Percentiles rank a stretch among this genome's conserved stretches.
These are phyloP conservation scores for Erodium trifolium DNA, from an alignment of 441 rosid genomes.

Conservation along the genomic window DNA sequence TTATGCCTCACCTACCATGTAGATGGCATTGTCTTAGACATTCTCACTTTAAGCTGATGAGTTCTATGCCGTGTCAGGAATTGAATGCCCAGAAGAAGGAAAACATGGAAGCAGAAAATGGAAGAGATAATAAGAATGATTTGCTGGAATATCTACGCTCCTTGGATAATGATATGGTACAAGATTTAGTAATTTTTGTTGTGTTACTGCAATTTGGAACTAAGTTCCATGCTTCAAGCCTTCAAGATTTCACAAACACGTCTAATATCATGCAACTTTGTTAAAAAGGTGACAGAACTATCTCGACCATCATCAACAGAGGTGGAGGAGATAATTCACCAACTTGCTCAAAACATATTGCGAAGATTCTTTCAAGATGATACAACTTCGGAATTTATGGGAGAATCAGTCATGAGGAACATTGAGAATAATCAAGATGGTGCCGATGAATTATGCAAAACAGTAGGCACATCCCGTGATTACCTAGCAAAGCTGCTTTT, in stretches of 20 bases:
- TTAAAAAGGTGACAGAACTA: slow-evolving; percentile 54
- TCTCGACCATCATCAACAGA: slow-evolving; percentile 68
- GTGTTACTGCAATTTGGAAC: neutral
- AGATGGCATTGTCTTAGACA: neutral
- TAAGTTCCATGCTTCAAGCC: neutral
- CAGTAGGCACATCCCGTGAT: slow-evolving; percentile 60
- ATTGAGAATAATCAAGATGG: slow-evolving; percentile 24
- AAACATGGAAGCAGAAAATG: slow-evolving; percentile 39
- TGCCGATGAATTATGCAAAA: slow-evolving; percentile 31
- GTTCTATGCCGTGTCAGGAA: slow-evolving; percentile 38
- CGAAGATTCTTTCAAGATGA: slow-evolving; percentile 33
- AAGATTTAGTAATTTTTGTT: neutral
- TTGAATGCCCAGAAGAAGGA: slow-evolving; percentile 49
- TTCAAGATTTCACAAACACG: neutral
- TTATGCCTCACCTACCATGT: slow-evolving; percentile 1
- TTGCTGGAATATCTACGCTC: slow-evolving; percentile 75
- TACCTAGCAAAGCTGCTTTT: slow-evolving; percentile 77
- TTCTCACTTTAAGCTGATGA: slow-evolving; percentile 15
- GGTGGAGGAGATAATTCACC: slow-evolving; percentile 72
- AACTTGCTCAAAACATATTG: slow-evolving; percentile 55
- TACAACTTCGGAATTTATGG: slow-evolving; percentile 23
- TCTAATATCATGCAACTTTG: slow-evolving; percentile 1
- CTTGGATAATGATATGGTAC: slow-evolving; percentile 62
- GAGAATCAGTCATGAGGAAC: slow-evolving; percentile 25
- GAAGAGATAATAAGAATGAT: slow-evolving; percentile 50